phyloP scores from a whole-genome alignment of 345 rosid genomes.

The Heritiera fomes region DNA sequence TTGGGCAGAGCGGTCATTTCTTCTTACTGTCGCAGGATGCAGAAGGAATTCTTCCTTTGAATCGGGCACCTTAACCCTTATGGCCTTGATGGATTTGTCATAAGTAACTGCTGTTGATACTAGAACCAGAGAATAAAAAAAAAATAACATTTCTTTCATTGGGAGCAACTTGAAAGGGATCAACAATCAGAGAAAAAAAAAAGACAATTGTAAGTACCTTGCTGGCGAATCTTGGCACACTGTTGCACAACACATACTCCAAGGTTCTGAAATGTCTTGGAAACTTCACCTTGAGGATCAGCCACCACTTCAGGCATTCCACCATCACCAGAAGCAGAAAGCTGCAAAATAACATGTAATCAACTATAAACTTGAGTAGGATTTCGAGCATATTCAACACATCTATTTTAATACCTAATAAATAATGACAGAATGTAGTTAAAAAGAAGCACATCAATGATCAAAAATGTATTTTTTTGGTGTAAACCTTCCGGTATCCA shows the following conservation, averaged over 20 bases:
- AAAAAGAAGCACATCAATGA: slow-evolving; percentile 2
- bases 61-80: slow-evolving; percentile 84
- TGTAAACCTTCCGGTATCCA: too few relatives aligned
- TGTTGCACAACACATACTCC: slow-evolving; percentile 94
- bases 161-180: background rate
- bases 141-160: slow-evolving; percentile 9
- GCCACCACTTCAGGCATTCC: slow-evolving; percentile 89
- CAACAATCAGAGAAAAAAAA: background rate
- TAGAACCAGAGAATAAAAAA: slow-evolving; percentile 24
- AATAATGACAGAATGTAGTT: background rate
- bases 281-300: slow-evolving; percentile 90
- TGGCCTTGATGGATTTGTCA: slow-evolving; percentile 75
- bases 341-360: slow-evolving; percentile 37
- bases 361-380: background rate
- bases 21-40: slow-evolving; percentile 93
- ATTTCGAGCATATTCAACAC: slow-evolving; percentile 16
- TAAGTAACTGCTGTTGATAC: slow-evolving; percentile 91
- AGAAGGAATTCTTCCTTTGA: slow-evolving; percentile 88
- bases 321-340: slow-evolving; percentile 95
- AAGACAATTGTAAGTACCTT: slow-evolving; percentile 51
- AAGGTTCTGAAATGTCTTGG: slow-evolving; percentile 78
- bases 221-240: slow-evolving; percentile 95
- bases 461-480: background rate
- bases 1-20: slow-evolving; percentile 88
- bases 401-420: background rate